These are phyloP conservation scores for Perilla frutescens DNA, from an alignment of 257 asterid species.

Conservation along the genomic window DNA sequence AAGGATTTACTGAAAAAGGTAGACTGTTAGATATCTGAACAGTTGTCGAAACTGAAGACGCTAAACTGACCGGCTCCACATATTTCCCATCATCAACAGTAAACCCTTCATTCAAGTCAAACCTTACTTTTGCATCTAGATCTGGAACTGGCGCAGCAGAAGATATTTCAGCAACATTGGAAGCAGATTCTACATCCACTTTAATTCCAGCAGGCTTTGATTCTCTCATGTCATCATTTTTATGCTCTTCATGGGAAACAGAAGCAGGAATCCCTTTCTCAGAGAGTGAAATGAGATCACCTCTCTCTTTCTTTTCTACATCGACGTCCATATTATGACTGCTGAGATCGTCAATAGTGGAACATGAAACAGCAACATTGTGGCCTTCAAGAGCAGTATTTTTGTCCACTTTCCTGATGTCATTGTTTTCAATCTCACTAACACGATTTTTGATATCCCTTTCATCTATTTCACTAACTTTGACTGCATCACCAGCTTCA, in stretches of 20 bases:
- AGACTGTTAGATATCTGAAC: slow-evolving; percentile 43
- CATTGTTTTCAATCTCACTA: slow-evolving; percentile 35
- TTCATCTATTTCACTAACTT: slow-evolving; percentile 41
- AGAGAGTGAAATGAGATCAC: slow-evolving; percentile 34
- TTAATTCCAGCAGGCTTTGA: slow-evolving; percentile 33
- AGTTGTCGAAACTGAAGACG: slow-evolving; percentile 41
- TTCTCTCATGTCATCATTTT: slow-evolving; percentile 37
- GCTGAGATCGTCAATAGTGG: slow-evolving; percentile 35
- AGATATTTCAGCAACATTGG: slow-evolving; percentile 37
- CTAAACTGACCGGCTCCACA: slow-evolving; percentile 52
- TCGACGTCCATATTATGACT: slow-evolving; percentile 34
- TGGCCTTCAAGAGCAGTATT: slow-evolving; percentile 36
- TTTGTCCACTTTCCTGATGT: slow-evolving; percentile 8
- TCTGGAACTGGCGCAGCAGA: slow-evolving; percentile 43
- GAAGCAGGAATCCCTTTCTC: slow-evolving; percentile 36
- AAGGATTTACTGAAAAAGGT: slow-evolving; percentile 46
- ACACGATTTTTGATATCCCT: slow-evolving; percentile 6
- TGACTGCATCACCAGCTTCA: slow-evolving; percentile 36
- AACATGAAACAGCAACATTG: slow-evolving; percentile 25
- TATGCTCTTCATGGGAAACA: slow-evolving; percentile 34
- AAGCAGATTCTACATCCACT: slow-evolving; percentile 37
- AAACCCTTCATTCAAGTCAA: slow-evolving; percentile 84
- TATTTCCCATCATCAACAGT: slow-evolving; percentile 72
- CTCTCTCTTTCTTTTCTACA: slow-evolving; percentile 41
- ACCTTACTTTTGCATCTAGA: slow-evolving; percentile 52